A percentile compares a stretch with the other conserved stretches of the same genome.
Evolutionary conservation across 2,329 filamentous ascomycete genomes (phyloP).

Genomic region (Claviceps sp.): DNA sequence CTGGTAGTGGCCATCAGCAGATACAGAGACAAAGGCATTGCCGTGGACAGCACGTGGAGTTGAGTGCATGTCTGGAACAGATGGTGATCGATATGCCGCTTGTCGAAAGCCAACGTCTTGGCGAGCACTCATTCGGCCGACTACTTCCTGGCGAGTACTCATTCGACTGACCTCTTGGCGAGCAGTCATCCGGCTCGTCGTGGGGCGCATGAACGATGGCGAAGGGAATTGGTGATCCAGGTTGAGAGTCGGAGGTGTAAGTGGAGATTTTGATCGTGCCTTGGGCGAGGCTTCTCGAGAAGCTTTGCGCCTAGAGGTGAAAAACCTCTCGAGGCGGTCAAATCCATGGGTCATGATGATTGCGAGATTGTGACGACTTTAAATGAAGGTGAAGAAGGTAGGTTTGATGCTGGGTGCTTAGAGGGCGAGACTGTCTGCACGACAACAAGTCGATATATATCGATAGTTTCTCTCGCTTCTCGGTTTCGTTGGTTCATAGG

Average conservation of each 20-base stretch:
- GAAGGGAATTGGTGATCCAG: constrained; percentile 30
- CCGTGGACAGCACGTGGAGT: constrained; percentile 3
- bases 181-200: constrained; percentile 40
- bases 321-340: constrained; percentile 38
- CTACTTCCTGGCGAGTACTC: constrained; percentile 29
- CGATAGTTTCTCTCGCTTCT: too few relatives aligned
- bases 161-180: constrained; percentile 28
- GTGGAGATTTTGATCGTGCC: constrained; percentile 11
- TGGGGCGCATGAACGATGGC: constrained; percentile 43
- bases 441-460: background rate
- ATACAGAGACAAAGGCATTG: constrained; percentile 6
- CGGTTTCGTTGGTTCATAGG: too few relatives aligned
- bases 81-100: constrained; percentile 16
- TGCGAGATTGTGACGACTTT: background rate
- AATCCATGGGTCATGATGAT: constrained; percentile 38
- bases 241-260: constrained; percentile 9
- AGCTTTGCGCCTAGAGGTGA: constrained; percentile 29
- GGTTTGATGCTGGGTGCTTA: background rate
- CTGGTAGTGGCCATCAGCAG: constrained; percentile 5
- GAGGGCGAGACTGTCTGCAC: background rate
- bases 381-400: too few relatives aligned
- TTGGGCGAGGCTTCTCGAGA: constrained; percentile 12
- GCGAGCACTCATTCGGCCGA: constrained; percentile 40
- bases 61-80: constrained; percentile 10
- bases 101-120: constrained; percentile 29